Evolutionary conservation across 1,139 yeast genomes (phyloP), one percentile per base, ranked within the genome.

Genomic region (Kodamaea derodonti): DNA sequence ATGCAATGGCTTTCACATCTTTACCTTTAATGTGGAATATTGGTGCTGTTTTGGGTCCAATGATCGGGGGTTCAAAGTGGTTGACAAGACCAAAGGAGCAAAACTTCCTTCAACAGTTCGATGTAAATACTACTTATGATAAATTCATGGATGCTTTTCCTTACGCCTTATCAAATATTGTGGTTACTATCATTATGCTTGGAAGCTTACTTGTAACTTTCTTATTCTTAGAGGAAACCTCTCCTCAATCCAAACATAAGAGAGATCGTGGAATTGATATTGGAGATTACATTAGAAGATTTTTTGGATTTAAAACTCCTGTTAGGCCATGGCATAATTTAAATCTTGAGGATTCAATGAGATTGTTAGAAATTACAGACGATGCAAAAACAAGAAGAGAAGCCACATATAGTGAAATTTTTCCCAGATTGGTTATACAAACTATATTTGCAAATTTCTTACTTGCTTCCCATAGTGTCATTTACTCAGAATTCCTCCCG

Each of bases 201-300:
- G 34, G 58, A 29, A 69, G 78, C 17, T 45, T 65, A 9, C 14
- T 64, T 2, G 42, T 63, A 27, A 77, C 70, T 2, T 55, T 72
- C 36, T 61, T 80, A 31, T 78, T 78, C 45, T 53, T 80, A 23
- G 82, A 79, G 45, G 86, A 80, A 51, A 75, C 84, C 3, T 80
- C 75, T 47, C 71, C 64, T 13, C 51, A 55, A 18, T 56, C 52
- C 33, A 66, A 62, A 44, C 44, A 63, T 38, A 54, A 62, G 36
- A 58, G 63, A 38, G 84, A 78, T 49, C 43, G 52, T 29, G 81
- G 83, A 1, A 49, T 77, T 8, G 76, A 67, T 24, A 29, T 73
- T 14, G 84, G 84, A 11, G 80, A 76, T 45, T 47, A 48, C 34
- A 44, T 76, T 27, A 47, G 63, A 46, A 43, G 47, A 7, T 37